Base-by-base conservation (phyloP, 495 filamentous ascomycete genomes). In the Amorphotheca resinae region DNA sequence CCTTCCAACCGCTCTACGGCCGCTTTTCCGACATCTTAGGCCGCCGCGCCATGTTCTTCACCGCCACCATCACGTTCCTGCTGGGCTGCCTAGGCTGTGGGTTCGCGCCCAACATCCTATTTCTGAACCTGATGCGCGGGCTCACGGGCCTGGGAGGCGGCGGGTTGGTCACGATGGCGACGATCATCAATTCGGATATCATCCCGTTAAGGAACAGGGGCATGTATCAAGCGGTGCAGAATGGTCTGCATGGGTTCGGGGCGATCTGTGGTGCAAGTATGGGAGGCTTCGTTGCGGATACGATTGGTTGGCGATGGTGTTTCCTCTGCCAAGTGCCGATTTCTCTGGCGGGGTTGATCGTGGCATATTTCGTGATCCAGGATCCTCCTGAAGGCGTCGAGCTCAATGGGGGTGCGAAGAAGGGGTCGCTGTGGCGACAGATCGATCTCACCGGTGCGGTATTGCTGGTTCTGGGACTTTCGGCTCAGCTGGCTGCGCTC, bases 161-260 rank as follows among this genome's bases (percentile, higher is more conserved):
- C n/a, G 54, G 54, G 9, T 36, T 56, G 12, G 51, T 4, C 3
- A 7, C 21, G 4, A 44, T 40, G 73, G 74, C 75, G 0, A 79
- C 77, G 0, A 77, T 79, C 38, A 67, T 81, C 41, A 79, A 79
- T 48, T 77, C 73, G 1, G 75, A 80, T 51, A 68, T 81, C 51
- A 78, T 81, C 28, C 76, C 76, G 0, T 76, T 79, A 50, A 61
- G 67, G n/a, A 67, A 65, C 20, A 62, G 76, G 9, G 76, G 76
- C 0, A 79, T 79, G 71, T 80, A 79, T 46, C 76, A 81, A 42
- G 75, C 73, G 0, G 51, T 73, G 17, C 75, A 79, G 48, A 81
- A 81, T 35, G 74, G 64, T 9, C 63, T 77, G 15, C 69, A 74
- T 51, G 77, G 75, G 0, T 79, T 79, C 37, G 68, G 68, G 0